Evolutionary conservation across 2,329 filamentous ascomycete genomes (phyloP).

Genomic region (Ploettnerulaceae sp.): DNA sequence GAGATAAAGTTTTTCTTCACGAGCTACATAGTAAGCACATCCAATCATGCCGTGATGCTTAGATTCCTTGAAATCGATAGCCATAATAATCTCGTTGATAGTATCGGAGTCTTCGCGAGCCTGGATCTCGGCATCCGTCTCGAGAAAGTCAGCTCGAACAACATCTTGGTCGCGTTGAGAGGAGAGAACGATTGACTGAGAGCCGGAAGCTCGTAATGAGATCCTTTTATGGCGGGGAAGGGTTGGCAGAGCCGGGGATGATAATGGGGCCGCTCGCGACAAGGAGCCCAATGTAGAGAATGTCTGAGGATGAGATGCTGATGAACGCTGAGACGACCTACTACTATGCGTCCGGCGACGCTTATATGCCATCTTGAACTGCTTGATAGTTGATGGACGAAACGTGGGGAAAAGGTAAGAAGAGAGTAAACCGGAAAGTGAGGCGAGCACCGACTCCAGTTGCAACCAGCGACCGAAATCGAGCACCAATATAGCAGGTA

Average conservation of each 20-base stretch:
- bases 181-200: conserved; percentile 7
- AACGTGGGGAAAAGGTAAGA: not conserved
- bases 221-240: conserved; percentile 19
- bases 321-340: conserved; percentile 14
- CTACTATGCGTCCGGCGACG: conserved; percentile 20
- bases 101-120: conserved; percentile 43
- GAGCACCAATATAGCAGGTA: not conserved
- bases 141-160: conserved; percentile 13
- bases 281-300: conserved; percentile 23
- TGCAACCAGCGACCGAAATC: not conserved
- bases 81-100: conserved; percentile 70
- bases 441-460: not conserved
- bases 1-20: conserved; percentile 65
- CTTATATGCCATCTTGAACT: conserved; percentile 28
- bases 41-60: conserved; percentile 68
- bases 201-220: conserved; percentile 16
- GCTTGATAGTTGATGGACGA: not conserved
- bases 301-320: conserved; percentile 18
- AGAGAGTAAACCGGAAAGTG: not conserved
- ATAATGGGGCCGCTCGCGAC: conserved; percentile 12
- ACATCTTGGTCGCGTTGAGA: conserved; percentile 14
- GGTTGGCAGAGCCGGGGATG: conserved; percentile 20
- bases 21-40: conserved; percentile 75
- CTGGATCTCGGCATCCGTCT: conserved; percentile 33
- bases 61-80: conserved; percentile 69